Percentiles rank a stretch among this genome's conserved stretches.
phyloP scores from a whole-genome alignment of 2,329 filamentous ascomycete species.

The Akanthomyces uredinophilus region DNA sequence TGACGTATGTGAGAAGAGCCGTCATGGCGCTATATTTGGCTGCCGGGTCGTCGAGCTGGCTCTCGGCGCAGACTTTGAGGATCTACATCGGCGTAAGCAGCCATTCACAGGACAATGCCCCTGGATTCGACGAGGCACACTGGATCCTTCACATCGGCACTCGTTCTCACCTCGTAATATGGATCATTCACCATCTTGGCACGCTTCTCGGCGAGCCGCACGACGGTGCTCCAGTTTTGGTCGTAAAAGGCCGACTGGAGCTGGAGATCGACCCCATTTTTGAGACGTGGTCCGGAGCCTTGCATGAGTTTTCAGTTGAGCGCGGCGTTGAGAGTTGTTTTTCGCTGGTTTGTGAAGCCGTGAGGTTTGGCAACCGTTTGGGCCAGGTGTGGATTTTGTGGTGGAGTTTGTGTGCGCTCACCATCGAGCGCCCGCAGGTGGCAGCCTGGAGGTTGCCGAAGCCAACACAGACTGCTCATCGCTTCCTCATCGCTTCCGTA shows the following conservation, averaged over 20 bases:
- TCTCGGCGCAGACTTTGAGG: constrained; percentile 46
- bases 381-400: constrained; percentile 9
- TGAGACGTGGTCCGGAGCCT: constrained; percentile 35
- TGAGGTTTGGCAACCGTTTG: not conserved
- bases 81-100: constrained; percentile 26
- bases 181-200: constrained; percentile 45
- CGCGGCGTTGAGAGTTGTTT: not conserved
- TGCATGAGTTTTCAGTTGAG: constrained; percentile 23
- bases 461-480: too few species aligned
- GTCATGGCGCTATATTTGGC: constrained; percentile 41
- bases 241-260: constrained; percentile 52
- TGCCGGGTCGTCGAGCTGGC: constrained; percentile 44
- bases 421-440: not conserved
- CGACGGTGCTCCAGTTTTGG: constrained; percentile 47
- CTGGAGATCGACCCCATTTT: constrained; percentile 47
- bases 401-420: constrained; percentile 6
- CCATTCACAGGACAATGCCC: not conserved
- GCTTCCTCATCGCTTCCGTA: too few species aligned
- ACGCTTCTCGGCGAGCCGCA: constrained; percentile 49
- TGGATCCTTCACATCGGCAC: not conserved
- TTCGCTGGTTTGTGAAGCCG: constrained; percentile 6
- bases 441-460: not conserved
- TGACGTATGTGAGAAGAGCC: constrained; percentile 41
- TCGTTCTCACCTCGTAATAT: constrained; percentile 47
- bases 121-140: not conserved